These are phyloP conservation scores for Fibroporia radiculosa DNA, from an alignment of 768 basidiomycete genomes.

Conservation along the genomic window DNA sequence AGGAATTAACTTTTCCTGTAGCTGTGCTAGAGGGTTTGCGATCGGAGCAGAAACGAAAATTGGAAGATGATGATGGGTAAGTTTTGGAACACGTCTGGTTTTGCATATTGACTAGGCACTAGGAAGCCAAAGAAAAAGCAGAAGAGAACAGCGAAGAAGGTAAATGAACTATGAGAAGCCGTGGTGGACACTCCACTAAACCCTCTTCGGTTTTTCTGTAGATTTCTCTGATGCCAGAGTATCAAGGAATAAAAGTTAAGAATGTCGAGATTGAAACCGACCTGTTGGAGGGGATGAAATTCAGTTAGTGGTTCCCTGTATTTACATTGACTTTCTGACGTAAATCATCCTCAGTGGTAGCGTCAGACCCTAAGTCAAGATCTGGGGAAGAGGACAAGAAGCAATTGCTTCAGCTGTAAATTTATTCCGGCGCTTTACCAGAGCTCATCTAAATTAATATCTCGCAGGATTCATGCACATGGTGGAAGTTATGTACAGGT, in stretches of 20 bases:
- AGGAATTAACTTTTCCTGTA: slow-evolving; percentile 18
- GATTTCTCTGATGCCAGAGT: slow-evolving; percentile 57
- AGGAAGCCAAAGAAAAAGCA: slow-evolving; percentile 49
- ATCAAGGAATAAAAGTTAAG: slow-evolving; percentile 55
- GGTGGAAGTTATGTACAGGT: slow-evolving; percentile 64
- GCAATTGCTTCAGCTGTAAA: slow-evolving; percentile 60
- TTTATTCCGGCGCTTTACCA: neutral
- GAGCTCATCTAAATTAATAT: neutral
- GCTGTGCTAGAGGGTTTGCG: slow-evolving; percentile 55
- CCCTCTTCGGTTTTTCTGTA: slow-evolving; percentile 17
- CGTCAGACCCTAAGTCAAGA: slow-evolving; percentile 65
- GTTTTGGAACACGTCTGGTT: slow-evolving; percentile 2
- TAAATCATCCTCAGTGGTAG: slow-evolving; percentile 45
- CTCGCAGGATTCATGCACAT: slow-evolving; percentile 55
- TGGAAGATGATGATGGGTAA: slow-evolving; percentile 53
- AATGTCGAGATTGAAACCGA: slow-evolving; percentile 52
- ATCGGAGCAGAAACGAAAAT: slow-evolving; percentile 66
- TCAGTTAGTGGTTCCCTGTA: slow-evolving; percentile 46
- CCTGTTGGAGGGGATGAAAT: slow-evolving; percentile 69
- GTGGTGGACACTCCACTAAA: neutral
- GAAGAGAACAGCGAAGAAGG: slow-evolving; percentile 47
- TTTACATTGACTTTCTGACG: neutral
- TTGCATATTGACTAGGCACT: neutral
- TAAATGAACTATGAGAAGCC: slow-evolving; percentile 12
- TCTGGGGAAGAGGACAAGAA: slow-evolving; percentile 63